Conservation (phyloP, 2,329 filamentous ascomycete species). For the Ceratocystis alfenasii region DNA sequence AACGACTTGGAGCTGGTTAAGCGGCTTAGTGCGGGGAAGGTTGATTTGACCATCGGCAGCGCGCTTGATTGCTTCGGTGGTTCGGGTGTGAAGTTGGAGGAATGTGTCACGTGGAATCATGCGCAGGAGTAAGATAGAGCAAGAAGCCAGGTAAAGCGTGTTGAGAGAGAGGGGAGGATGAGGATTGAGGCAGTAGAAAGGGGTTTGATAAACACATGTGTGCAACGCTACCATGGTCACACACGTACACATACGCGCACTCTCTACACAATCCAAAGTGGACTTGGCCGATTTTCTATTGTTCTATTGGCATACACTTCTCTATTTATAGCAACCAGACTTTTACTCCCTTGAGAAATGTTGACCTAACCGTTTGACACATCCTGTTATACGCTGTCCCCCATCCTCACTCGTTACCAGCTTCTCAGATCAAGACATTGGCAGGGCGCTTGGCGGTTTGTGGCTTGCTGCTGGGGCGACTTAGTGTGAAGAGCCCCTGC, state of each 20-base stretch:
- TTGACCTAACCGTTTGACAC: background rate
- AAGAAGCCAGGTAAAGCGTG: background rate
- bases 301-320: background rate
- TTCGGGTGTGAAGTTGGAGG: slow-evolving; percentile 69
- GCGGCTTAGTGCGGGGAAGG: slow-evolving; percentile 61
- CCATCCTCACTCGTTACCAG: background rate
- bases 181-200: background rate
- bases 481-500: background rate
- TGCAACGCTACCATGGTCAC: background rate
- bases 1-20: slow-evolving; percentile 75
- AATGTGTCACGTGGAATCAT: slow-evolving; percentile 80
- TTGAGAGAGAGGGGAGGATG: background rate
- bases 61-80: slow-evolving; percentile 94
- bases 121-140: slow-evolving; percentile 29
- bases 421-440: slow-evolving; percentile 5
- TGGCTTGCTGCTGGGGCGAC: background rate
- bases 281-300: background rate
- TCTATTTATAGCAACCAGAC: background rate
- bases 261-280: background rate
- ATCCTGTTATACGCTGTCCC: background rate
- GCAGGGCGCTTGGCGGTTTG: background rate
- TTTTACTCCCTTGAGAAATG: background rate
- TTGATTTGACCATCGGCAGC: slow-evolving; percentile 92
- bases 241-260: background rate
- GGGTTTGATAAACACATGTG: background rate